Conservation (phyloP, 1,284 basidiomycete species). For the Violaceomyces palustris region DNA sequence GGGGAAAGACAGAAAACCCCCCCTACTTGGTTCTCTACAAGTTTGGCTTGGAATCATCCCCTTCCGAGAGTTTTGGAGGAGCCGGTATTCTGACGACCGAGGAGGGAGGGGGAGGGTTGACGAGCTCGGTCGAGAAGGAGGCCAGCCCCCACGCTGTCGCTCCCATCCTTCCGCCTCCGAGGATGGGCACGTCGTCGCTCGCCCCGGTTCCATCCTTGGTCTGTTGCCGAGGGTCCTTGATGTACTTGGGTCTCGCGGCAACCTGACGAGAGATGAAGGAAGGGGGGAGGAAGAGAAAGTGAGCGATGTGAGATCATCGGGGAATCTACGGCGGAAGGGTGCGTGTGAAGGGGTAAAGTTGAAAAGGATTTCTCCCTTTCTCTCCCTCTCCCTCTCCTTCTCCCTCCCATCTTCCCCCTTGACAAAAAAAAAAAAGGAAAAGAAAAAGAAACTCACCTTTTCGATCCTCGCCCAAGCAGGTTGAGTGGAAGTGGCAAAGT, state of each 20-base stretch:
- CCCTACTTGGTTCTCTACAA: too few relatives aligned
- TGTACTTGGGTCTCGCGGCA: conserved; percentile 16
- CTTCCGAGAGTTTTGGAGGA: too few relatives aligned
- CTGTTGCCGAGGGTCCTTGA: conserved; percentile 8
- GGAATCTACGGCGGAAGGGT: too few relatives aligned
- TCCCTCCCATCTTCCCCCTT: too few relatives aligned
- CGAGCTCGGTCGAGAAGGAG: conserved; percentile 20
- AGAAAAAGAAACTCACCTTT: conserved; percentile 8
- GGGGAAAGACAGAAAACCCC: too few relatives aligned
- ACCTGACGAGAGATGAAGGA: neutral
- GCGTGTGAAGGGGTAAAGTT: neutral
- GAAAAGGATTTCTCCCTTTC: neutral
- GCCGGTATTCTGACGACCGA: too few relatives aligned
- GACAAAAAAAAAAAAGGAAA: too few relatives aligned
- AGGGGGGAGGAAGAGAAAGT: neutral
- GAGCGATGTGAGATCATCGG: too few relatives aligned
- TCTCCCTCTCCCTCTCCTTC: too few relatives aligned
- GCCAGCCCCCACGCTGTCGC: conserved; percentile 34
- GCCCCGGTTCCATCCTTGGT: conserved; percentile 6
- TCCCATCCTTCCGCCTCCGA: conserved; percentile 30
- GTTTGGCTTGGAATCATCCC: too few relatives aligned
- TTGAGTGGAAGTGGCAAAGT: conserved; percentile 36
- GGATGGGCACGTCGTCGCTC: conserved; percentile 17
- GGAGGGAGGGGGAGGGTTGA: too few relatives aligned
- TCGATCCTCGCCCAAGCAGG: conserved; percentile 23